phyloP scores from a whole-genome alignment of 441 rosid genomes.

The Pelargonium citronellum region DNA sequence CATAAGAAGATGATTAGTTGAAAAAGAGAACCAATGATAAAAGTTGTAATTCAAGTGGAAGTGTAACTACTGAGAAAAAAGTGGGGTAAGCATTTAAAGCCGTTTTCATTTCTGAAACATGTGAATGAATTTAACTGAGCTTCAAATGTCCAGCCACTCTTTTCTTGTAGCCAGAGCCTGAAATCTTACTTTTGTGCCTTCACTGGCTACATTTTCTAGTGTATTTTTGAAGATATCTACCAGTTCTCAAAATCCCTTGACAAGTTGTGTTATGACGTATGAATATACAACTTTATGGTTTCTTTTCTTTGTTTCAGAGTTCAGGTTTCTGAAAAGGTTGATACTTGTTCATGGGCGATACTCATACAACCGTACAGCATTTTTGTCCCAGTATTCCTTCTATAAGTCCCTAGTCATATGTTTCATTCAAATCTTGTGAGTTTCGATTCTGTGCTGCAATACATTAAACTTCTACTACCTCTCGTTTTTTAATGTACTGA shows the following conservation, averaged over 20 bases:
- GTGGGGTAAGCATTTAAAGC: background rate
- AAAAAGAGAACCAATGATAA: background rate
- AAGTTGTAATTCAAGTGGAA: background rate
- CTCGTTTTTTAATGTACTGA: slow-evolving; percentile 36
- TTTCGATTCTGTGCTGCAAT: slow-evolving; percentile 20
- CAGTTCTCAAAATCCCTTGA: background rate
- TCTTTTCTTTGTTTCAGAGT: slow-evolving; percentile 51
- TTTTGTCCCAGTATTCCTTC: slow-evolving; percentile 94
- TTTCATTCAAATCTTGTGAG: slow-evolving; percentile 99
- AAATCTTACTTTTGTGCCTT: background rate
- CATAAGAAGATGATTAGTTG: background rate
- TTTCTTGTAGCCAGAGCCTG: background rate
- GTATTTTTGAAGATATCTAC: background rate
- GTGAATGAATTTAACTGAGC: background rate
- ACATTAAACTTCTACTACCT: background rate
- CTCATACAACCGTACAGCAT: slow-evolving; percentile 96
- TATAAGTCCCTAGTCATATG: slow-evolving; percentile 88
- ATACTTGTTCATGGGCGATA: slow-evolving; percentile 96
- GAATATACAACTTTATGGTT: slow-evolving; percentile 4
- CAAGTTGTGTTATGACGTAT: background rate
- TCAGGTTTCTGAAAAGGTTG: slow-evolving; percentile 84
- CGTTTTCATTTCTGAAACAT: background rate
- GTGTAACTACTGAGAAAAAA: background rate
- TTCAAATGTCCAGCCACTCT: background rate
- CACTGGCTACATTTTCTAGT: background rate